phyloP scores from a whole-genome alignment of 2,329 filamentous ascomycete species.

The Pseudopithomyces chartarum region DNA sequence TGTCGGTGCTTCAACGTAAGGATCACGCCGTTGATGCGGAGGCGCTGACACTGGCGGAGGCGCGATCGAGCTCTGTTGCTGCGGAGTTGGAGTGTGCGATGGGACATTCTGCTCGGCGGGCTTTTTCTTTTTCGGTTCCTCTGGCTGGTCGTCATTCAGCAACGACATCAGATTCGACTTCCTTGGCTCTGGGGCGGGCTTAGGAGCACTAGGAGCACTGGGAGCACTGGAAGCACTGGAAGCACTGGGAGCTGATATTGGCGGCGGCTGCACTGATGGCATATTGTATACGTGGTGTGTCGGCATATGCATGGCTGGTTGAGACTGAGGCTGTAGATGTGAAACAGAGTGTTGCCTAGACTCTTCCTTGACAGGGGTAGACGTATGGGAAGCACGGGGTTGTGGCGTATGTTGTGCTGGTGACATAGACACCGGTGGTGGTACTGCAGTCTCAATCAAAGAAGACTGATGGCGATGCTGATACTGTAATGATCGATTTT shows the following conservation, averaged over 20 bases:
- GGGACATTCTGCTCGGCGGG: conserved; percentile 36
- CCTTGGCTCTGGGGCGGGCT: conserved; percentile 38
- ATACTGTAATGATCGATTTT: conserved; percentile 33
- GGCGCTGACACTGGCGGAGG: conserved; percentile 35
- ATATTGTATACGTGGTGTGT: conserved; percentile 29
- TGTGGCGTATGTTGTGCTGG: conserved; percentile 26
- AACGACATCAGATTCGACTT: conserved; percentile 46
- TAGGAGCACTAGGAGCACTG: conserved; percentile 20
- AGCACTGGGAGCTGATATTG: conserved; percentile 15
- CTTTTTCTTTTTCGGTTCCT: conserved; percentile 42
- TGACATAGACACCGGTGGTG: conserved; percentile 22
- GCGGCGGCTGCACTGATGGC: conserved; percentile 25
- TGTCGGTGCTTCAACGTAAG: conserved; percentile 30
- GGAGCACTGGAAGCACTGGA: conserved; percentile 22
- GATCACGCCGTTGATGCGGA: conserved; percentile 29
- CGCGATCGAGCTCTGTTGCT: conserved; percentile 39
- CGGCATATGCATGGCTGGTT: conserved; percentile 25
- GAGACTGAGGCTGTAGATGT: conserved; percentile 18
- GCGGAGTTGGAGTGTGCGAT: conserved; percentile 42
- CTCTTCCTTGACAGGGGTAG: conserved; percentile 44
- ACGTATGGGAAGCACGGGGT: conserved; percentile 30
- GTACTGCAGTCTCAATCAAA: conserved; percentile 25
- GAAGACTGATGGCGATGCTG: conserved; percentile 38
- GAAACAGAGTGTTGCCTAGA: conserved; percentile 31
- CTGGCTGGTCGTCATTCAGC: conserved; percentile 45